Evolutionary conservation across 2,329 filamentous ascomycete genomes (phyloP).

Genomic region (Talaromyces islandicus): DNA sequence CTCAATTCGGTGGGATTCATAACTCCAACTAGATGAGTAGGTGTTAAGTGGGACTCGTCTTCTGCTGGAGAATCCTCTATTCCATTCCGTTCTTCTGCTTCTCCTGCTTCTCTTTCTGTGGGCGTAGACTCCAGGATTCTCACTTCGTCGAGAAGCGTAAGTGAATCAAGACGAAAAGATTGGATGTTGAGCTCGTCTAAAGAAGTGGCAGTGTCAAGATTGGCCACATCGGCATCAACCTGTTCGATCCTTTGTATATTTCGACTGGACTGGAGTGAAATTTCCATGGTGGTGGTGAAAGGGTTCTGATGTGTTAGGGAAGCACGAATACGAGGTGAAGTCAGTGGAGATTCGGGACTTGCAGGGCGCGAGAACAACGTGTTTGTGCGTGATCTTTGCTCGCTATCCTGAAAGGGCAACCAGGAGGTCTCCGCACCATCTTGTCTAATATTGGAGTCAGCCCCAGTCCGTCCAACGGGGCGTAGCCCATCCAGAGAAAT

Average conservation of each 20-base stretch:
- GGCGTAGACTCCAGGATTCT: neutral
- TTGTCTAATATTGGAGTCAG: constrained; percentile 9
- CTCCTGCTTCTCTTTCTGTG: neutral
- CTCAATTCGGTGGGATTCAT: no score
- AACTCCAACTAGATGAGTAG: no score
- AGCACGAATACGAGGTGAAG: constrained; percentile 36
- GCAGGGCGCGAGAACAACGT: constrained; percentile 35
- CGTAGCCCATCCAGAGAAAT: constrained; percentile 25
- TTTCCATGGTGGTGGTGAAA: constrained; percentile 40
- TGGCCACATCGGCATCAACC: constrained; percentile 2
- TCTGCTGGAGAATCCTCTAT: neutral
- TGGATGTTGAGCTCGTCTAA: neutral
- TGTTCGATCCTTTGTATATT: constrained; percentile 13
- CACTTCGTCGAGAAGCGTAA: no score
- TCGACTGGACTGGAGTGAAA: constrained; percentile 33
- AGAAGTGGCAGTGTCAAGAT: neutral
- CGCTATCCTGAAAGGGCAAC: constrained; percentile 14
- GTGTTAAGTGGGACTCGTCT: no score
- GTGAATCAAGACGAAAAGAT: neutral
- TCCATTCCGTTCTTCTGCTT: neutral
- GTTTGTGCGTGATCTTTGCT: constrained; percentile 30
- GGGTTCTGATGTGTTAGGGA: constrained; percentile 39
- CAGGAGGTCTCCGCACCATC: constrained; percentile 9
- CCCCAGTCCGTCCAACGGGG: constrained; percentile 17
- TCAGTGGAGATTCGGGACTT: constrained; percentile 34